Evolutionary conservation across 768 basidiomycete genomes (phyloP).

Genomic region (Suillus occidentalis): DNA sequence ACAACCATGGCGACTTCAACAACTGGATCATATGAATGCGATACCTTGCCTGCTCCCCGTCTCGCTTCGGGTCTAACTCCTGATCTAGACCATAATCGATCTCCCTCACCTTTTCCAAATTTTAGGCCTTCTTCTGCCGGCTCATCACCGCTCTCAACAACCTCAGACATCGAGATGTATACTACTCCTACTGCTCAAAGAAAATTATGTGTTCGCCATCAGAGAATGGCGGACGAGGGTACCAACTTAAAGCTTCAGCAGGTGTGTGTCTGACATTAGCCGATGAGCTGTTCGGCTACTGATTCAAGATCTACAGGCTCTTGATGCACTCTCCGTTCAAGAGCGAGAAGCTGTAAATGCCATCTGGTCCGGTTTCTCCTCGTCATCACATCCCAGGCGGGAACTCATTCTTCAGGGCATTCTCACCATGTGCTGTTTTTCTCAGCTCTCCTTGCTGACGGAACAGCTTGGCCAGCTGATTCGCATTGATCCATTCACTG

Average conservation of each 20-base stretch:
- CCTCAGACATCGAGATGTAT: conserved; percentile 12
- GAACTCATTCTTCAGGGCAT: conserved; percentile 95
- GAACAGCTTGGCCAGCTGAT: conserved; percentile 91
- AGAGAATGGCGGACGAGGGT: conserved; percentile 95
- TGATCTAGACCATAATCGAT: conserved; percentile 21
- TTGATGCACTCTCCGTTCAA: conserved; percentile 82
- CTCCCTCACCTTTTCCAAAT: conserved; percentile 27
- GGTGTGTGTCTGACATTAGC: conserved; percentile 49
- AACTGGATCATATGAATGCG: conserved; percentile 54
- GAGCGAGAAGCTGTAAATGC: conserved; percentile 88
- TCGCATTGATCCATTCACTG: conserved; percentile 90
- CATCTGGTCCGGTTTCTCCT: conserved; percentile 96
- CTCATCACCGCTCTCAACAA: conserved; percentile 9
- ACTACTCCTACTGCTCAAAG: conserved; percentile 48
- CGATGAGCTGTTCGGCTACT: background rate
- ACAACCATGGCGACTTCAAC: conserved; percentile 22
- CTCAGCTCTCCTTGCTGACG: conserved; percentile 92
- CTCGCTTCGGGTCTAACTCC: conserved; percentile 37
- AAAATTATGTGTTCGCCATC: conserved; percentile 90
- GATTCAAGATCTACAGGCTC: conserved; percentile 54
- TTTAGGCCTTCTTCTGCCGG: background rate
- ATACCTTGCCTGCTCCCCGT: conserved; percentile 67
- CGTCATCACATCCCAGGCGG: conserved; percentile 86
- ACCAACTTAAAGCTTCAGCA: conserved; percentile 90
- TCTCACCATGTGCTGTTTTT: conserved; percentile 99